Evolutionary conservation across 2,329 filamentous ascomycete genomes (phyloP).

Genomic region (Epicoccum nigrum): DNA sequence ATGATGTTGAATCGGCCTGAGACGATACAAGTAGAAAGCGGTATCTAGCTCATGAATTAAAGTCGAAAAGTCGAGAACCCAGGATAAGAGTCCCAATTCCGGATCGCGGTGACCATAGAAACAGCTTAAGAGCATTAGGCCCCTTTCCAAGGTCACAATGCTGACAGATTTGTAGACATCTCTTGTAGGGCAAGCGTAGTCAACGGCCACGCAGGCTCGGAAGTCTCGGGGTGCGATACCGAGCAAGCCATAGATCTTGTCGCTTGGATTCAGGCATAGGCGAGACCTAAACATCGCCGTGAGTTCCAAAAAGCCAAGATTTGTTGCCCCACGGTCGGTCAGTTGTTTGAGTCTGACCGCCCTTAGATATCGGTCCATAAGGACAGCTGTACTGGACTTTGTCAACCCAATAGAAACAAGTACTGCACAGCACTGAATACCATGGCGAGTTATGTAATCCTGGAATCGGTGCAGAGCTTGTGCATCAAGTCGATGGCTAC

Average conservation of each 20-base stretch:
- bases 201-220: background rate
- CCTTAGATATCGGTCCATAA: background rate
- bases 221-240: background rate
- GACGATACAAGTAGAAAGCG: background rate
- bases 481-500: background rate
- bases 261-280: background rate
- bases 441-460: background rate
- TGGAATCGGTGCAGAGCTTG: background rate
- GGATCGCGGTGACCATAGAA: background rate
- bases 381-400: too few species aligned
- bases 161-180: background rate
- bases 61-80: background rate
- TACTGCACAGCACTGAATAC: background rate
- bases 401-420: background rate
- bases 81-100: background rate
- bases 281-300: background rate
- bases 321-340: background rate
- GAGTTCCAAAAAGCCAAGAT: background rate
- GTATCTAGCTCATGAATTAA: background rate
- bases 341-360: background rate
- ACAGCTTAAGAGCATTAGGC: background rate
- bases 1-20: too few species aligned
- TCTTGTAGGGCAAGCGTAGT: background rate
- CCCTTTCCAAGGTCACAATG: background rate
- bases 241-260: conserved; percentile 2